Evolutionary conservation across 1,284 basidiomycete species (phyloP).

Genomic region (Neotropicomus parvogracilis): DNA sequence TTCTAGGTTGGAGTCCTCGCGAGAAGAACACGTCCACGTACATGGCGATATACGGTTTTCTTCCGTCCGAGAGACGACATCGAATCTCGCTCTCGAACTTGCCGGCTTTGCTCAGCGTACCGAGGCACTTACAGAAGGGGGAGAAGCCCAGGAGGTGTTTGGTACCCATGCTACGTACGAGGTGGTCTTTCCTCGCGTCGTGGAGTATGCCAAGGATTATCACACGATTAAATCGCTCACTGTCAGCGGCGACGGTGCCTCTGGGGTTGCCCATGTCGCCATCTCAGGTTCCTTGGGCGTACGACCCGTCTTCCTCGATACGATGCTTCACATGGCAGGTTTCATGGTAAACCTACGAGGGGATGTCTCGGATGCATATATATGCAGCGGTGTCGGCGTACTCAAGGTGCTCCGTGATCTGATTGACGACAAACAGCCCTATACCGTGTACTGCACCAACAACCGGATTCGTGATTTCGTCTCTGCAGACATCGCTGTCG

Average conservation of each 20-base stretch:
- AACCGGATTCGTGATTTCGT: slow-evolving; percentile 41
- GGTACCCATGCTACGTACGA: slow-evolving; percentile 58
- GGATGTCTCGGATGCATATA: slow-evolving; percentile 50
- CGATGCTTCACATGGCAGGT: slow-evolving; percentile 63
- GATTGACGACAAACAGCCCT: slow-evolving; percentile 41
- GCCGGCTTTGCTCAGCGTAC: slow-evolving; percentile 38
- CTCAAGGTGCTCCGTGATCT: slow-evolving; percentile 44
- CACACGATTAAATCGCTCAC: slow-evolving; percentile 54
- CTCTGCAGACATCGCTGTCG: slow-evolving; percentile 49
- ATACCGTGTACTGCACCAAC: slow-evolving; percentile 51
- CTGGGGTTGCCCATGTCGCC: slow-evolving; percentile 49
- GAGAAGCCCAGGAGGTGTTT: slow-evolving; percentile 43
- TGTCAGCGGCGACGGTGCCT: slow-evolving; percentile 46
- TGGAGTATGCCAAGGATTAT: slow-evolving; percentile 59
- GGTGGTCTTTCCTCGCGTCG: slow-evolving; percentile 63
- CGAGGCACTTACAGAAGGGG: slow-evolving; percentile 27
- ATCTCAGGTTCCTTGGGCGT: slow-evolving; percentile 42
- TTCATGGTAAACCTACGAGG: slow-evolving; percentile 62
- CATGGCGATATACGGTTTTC: slow-evolving; percentile 45
- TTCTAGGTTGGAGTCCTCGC: slow-evolving; percentile 35
- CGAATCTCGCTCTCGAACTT: slow-evolving; percentile 40
- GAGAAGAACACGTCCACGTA: slow-evolving; percentile 43
- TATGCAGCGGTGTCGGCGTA: slow-evolving; percentile 54
- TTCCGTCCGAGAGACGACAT: slow-evolving; percentile 29
- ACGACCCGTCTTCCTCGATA: slow-evolving; percentile 62